phyloP scores from a whole-genome alignment of 2,329 filamentous ascomycete genomes.

The Stenocarpella maydis region DNA sequence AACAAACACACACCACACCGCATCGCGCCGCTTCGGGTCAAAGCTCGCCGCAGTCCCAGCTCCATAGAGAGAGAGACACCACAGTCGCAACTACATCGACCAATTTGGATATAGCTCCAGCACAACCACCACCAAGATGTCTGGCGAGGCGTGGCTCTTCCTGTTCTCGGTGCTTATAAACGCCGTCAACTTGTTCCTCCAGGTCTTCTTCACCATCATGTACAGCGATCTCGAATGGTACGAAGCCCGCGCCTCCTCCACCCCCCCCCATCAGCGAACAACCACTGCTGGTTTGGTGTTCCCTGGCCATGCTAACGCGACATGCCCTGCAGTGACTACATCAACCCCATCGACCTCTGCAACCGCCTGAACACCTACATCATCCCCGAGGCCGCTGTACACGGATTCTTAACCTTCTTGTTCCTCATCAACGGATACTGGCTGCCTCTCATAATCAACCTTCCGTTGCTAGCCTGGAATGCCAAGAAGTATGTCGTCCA shows the following conservation, averaged over 20 bases:
- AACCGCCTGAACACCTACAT: constrained; percentile 99
- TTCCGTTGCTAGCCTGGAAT: constrained; percentile 93
- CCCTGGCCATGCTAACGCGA: constrained; percentile 13
- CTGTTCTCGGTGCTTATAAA: constrained; percentile 98
- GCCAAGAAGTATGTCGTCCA: constrained; percentile 85
- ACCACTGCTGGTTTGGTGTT: not conserved
- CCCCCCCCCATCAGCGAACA: not conserved
- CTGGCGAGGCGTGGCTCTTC: constrained; percentile 98
- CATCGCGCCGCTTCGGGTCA: constrained; percentile 23
- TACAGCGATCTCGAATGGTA: constrained; percentile 99
- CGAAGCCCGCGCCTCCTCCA: constrained; percentile 31
- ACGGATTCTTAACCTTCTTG: constrained; percentile 92
- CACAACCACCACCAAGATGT: constrained; percentile 67
- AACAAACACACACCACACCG: not conserved
- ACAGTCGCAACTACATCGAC: not conserved
- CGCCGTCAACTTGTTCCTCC: constrained; percentile 98
- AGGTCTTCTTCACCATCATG: constrained; percentile 99
- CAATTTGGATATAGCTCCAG: constrained; percentile 27
- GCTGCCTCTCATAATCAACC: constrained; percentile 89
- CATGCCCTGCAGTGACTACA: constrained; percentile 81
- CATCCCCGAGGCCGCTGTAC: constrained; percentile 96
- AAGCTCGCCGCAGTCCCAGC: constrained; percentile 19
- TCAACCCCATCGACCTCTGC: constrained; percentile 99
- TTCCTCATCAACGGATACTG: constrained; percentile 99
- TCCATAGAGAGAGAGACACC: not conserved